Conservation (phyloP, 805 yeast genomes). For the Sugiyamaella floridensis region DNA sequence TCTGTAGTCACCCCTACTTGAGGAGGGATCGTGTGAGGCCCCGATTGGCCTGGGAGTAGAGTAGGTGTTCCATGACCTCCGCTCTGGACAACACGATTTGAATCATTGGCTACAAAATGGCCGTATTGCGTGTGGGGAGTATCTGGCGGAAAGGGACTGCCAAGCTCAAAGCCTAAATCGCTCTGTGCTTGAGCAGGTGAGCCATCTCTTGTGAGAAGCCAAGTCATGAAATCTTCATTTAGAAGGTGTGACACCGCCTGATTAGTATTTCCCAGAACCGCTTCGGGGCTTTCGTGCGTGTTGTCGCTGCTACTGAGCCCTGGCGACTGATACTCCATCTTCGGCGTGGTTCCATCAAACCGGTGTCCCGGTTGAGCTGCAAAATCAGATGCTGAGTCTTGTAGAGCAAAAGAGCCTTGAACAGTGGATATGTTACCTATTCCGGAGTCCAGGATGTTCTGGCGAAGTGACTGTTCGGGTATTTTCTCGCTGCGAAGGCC, state of each 20-base stretch:
- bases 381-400: neutral
- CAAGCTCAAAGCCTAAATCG: neutral
- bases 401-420: neutral
- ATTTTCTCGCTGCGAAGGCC: neutral
- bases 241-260: conserved; percentile 18
- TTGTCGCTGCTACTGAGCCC: conserved; percentile 12
- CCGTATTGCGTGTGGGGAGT: neutral
- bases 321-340: conserved; percentile 8
- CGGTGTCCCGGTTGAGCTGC: neutral
- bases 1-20: neutral
- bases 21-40: neutral
- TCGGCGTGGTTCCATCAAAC: neutral
- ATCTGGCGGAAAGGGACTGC: neutral
- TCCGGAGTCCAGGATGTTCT: neutral
- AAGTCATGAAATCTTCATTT: conserved; percentile 20
- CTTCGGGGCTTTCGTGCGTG: conserved; percentile 14
- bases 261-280: conserved; percentile 18
- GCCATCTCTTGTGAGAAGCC: conserved; percentile 13
- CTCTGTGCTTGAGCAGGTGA: neutral
- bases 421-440: neutral
- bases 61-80: neutral
- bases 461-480: neutral
- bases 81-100: too few species aligned
- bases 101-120: too few species aligned
- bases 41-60: neutral